Percentiles rank a stretch among this genome's conserved stretches.
Evolutionary conservation across 1,284 basidiomycete genomes (phyloP).

Genomic region (Cystobasidium slooffiae): DNA sequence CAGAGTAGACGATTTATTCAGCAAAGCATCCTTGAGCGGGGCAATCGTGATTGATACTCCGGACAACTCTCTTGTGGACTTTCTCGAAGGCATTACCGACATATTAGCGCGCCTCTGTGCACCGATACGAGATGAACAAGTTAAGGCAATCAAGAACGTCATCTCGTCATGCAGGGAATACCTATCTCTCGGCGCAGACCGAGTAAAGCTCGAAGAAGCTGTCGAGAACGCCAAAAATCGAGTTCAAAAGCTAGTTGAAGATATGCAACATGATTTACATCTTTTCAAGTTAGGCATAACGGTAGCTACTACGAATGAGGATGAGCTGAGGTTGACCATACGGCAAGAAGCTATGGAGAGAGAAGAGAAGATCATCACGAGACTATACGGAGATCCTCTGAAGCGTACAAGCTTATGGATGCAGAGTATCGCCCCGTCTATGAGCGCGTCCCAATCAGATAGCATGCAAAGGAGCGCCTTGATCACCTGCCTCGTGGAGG

Average conservation of each 20-base stretch:
- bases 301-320: slow-evolving; percentile 1
- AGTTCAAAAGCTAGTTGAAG: not conserved
- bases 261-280: slow-evolving; percentile 29
- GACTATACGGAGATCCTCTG: slow-evolving; percentile 7
- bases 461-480: not conserved
- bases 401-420: slow-evolving; percentile 2
- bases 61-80: not conserved
- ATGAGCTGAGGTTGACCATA: not conserved
- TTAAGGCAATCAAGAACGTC: not conserved
- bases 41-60: too few species aligned
- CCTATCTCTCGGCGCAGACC: slow-evolving; percentile 3
- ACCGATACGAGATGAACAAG: slow-evolving; percentile 20
- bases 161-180: slow-evolving; percentile 13
- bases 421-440: not conserved
- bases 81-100: not conserved
- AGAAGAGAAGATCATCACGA: slow-evolving; percentile 7
- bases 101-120: slow-evolving; percentile 24
- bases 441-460: too few species aligned
- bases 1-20: not conserved
- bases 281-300: slow-evolving; percentile 20
- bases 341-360: slow-evolving; percentile 23
- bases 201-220: not conserved
- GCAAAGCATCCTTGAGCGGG: not conserved
- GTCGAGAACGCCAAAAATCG: not conserved
- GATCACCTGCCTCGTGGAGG: not conserved